phyloP scores from a whole-genome alignment of 768 basidiomycete species.

The Russula brevipes region DNA sequence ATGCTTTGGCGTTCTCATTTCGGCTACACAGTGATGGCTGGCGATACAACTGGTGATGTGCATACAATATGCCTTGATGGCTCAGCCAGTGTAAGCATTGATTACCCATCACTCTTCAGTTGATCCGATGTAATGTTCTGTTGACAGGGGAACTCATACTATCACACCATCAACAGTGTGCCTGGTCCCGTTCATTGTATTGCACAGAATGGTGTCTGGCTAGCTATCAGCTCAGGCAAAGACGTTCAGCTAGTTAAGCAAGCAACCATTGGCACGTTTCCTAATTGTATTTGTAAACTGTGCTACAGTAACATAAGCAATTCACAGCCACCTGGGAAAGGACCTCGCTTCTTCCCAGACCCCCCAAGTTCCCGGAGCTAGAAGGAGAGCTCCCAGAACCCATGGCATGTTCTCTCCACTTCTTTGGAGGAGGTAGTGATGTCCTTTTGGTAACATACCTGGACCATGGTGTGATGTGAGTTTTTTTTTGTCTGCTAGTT shows the following conservation, averaged over 20 bases:
- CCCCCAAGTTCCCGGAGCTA: neutral
- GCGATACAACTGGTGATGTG: neutral
- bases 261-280: slow-evolving; percentile 1
- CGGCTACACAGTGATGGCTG: neutral
- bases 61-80: neutral
- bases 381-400: slow-evolving; percentile 6
- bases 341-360: neutral
- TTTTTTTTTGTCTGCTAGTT: neutral
- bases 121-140: no score
- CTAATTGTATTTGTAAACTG: neutral
- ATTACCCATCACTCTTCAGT: no score
- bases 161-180: neutral
- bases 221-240: neutral
- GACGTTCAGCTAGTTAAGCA: neutral
- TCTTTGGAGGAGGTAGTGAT: neutral
- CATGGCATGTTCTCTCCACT: neutral
- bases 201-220: neutral
- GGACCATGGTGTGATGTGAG: slow-evolving; percentile 6
- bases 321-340: slow-evolving; percentile 2
- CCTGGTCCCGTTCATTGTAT: slow-evolving; percentile 3
- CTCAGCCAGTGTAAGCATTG: neutral
- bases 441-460: slow-evolving; percentile 2
- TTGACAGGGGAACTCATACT: neutral
- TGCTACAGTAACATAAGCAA: neutral
- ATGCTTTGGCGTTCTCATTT: neutral